Base-by-base conservation (phyloP, 108 stramenopile genomes). In the Skeletonema grethae region DNA sequence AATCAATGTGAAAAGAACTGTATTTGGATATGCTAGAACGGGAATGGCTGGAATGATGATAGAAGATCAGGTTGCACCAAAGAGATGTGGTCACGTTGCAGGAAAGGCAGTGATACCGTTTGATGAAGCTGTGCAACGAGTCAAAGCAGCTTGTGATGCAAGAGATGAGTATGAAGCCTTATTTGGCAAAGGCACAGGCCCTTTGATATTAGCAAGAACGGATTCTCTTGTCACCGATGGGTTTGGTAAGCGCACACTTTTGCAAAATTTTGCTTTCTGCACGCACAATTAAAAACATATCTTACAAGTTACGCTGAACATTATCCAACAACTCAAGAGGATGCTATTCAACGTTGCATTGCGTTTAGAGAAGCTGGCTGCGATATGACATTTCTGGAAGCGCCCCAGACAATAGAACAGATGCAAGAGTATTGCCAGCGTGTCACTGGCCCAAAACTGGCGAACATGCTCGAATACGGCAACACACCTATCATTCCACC, bases 1-100 rank as follows among this genome's bases (percentile, higher is more conserved):
- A 20, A 76, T 97, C 30, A 97, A 97, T 77, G 91, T 90, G 30
- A 94, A 97, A 63, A 84, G 97, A 41, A 96, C 95, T 10, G 82
- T 97, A 9, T 84, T 80, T 65, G 90, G 92, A 4, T 96, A 93
- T 79, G 94, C 82, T 2, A 77, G 95, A 65, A 93, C 95, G 8
- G 96, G 96, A 2, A 94, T 97, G 95, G 98, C 90, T 11, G 97
- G 96, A 20, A 93, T 98, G 43, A 98, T 98, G 97, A 96, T 98
- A 58, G 97, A 98, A 82, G 97, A 98, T 72, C 97, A 98, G 77
- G 86, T 97, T 8, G 57, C 91, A 13, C 96, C 96, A 10, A 97
- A 97, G 73, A 79, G 96, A 66, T 98, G 98, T 70, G 98, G 98
- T 57, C 98, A 98, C 80, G 97, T 96, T 2, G 91, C 90, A 13